Conservation (phyloP, 495 filamentous ascomycete genomes). For the Viridothelium virens region DNA sequence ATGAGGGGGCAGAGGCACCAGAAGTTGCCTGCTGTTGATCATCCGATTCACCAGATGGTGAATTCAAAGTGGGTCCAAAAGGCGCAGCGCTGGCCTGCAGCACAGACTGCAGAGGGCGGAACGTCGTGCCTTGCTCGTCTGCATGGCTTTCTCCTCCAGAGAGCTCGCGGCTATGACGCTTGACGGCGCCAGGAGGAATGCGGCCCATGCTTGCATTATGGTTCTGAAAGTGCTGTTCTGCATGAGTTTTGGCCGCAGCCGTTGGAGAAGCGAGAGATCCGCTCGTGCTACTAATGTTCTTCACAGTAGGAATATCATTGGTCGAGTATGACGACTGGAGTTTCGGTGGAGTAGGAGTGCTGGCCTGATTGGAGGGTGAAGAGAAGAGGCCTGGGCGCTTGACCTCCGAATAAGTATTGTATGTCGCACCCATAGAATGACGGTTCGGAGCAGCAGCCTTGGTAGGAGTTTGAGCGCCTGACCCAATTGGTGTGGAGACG, state of each 20-base stretch:
- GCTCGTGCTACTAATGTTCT: constrained; percentile 46
- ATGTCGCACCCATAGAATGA: constrained; percentile 46
- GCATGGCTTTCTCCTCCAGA: constrained; percentile 39
- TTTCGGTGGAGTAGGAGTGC: constrained; percentile 39
- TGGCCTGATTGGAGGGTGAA: constrained; percentile 40
- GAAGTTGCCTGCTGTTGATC: constrained; percentile 16
- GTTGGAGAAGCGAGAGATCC: constrained; percentile 45
- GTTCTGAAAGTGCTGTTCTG: constrained; percentile 72
- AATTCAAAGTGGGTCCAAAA: constrained; percentile 48
- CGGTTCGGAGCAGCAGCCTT: constrained; percentile 46
- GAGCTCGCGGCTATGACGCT: constrained; percentile 61
- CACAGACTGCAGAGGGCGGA: constrained; percentile 54
- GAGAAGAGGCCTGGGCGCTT: constrained; percentile 38
- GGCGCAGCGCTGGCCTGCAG: constrained; percentile 70
- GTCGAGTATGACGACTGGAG: constrained; percentile 84
- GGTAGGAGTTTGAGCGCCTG: constrained; percentile 25
- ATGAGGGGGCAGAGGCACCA: constrained; percentile 31
- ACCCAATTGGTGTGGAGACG: constrained; percentile 23
- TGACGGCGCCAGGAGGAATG: constrained; percentile 45
- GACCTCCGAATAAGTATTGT: constrained; percentile 25
- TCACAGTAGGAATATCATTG: constrained; percentile 81
- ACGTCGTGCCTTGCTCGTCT: constrained; percentile 30
- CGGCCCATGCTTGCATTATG: constrained; percentile 76
- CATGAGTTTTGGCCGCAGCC: constrained; percentile 49
- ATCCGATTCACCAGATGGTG: constrained; percentile 13